Evolutionary conservation across 176 grass and related monocot genomes (phyloP).

Genomic region (Chloris gayana): DNA sequence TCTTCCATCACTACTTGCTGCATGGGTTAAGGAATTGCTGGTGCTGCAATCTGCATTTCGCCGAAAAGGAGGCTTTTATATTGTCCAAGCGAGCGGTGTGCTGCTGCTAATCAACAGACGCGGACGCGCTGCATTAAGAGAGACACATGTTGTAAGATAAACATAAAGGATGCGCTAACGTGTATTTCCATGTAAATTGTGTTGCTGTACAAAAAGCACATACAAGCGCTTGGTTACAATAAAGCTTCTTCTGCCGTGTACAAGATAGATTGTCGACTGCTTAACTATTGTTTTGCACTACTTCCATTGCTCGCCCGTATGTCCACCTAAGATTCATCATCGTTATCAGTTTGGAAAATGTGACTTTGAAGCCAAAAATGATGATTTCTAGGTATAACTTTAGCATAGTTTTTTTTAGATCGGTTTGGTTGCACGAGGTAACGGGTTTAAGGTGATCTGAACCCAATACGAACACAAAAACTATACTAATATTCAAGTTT

Average conservation of each 20-base stretch:
- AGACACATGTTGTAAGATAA: slow-evolving; percentile 47
- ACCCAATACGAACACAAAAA: neutral
- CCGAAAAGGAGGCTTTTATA: slow-evolving; percentile 38
- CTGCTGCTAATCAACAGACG: slow-evolving; percentile 41
- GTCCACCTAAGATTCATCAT: neutral
- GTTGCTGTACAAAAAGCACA: slow-evolving; percentile 57
- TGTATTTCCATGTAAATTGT: slow-evolving; percentile 47
- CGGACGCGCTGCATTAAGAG: slow-evolving; percentile 23
- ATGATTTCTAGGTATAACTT: neutral
- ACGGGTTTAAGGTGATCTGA: neutral
- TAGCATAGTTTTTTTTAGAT: neutral
- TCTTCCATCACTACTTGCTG: slow-evolving; percentile 5
- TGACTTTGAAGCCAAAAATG: neutral
- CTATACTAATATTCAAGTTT: no score
- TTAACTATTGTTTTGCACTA: neutral
- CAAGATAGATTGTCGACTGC: neutral
- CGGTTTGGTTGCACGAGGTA: neutral
- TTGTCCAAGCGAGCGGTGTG: slow-evolving; percentile 44
- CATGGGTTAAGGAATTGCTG: slow-evolving; percentile 35
- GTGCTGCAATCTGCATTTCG: slow-evolving; percentile 23
- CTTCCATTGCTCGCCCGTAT: neutral
- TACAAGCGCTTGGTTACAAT: slow-evolving; percentile 53
- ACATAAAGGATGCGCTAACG: slow-evolving; percentile 48
- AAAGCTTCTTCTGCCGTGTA: slow-evolving; percentile 43
- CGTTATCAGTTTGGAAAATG: neutral